phyloP scores from a whole-genome alignment of 2,329 filamentous ascomycete species.

The Pseudogymnoascus verrucosus region DNA sequence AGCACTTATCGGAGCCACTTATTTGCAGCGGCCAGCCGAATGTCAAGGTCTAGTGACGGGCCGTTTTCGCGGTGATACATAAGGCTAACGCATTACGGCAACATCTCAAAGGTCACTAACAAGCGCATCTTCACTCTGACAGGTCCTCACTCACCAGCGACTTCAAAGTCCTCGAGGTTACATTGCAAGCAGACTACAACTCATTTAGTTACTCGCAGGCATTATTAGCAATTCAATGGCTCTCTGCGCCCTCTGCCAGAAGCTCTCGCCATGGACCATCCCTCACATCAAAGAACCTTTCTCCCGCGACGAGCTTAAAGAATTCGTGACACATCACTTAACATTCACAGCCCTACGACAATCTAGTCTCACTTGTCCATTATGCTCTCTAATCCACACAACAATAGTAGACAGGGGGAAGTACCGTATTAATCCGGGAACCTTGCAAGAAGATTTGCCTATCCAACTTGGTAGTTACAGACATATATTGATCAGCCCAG shows the following conservation, averaged over 20 bases:
- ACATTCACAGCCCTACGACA: neutral
- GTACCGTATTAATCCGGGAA: neutral
- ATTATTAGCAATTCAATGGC: neutral
- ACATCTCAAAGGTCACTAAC: neutral
- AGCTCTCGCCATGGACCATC: neutral
- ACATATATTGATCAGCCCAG: neutral
- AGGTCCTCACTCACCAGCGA: neutral
- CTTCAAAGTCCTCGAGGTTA: neutral
- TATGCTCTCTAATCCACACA: neutral
- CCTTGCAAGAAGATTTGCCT: neutral
- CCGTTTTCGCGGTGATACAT: too few relatives aligned
- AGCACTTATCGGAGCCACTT: too few relatives aligned
- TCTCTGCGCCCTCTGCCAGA: neutral
- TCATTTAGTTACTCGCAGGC: neutral
- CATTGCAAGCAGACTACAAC: neutral
- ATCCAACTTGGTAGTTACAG: neutral
- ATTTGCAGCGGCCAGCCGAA: too few relatives aligned
- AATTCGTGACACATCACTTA: neutral
- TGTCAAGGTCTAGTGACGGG: too few relatives aligned
- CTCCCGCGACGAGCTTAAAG: neutral
- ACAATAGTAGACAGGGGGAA: neutral
- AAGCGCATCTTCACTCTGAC: neutral
- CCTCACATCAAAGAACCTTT: neutral
- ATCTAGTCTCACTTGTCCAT: neutral
- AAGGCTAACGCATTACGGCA: neutral